phyloP scores from a whole-genome alignment of 768 basidiomycete genomes.

The Mycena haematopus region DNA sequence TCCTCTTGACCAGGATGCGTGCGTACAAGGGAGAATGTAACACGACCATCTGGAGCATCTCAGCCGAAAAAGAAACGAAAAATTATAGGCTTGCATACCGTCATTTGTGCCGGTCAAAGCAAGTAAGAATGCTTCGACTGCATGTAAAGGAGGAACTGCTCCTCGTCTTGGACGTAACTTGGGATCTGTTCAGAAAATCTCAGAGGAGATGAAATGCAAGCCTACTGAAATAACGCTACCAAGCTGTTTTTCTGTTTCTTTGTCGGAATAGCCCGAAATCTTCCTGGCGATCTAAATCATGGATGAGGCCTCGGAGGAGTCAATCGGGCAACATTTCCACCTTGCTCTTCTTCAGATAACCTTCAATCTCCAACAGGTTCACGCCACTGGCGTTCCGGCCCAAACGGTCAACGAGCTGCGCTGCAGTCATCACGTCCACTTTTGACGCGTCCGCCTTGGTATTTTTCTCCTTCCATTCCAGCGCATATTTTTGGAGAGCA shows the following conservation, averaged over 20 bases:
- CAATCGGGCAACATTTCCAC: conserved; percentile 41
- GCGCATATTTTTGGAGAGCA: conserved; percentile 64
- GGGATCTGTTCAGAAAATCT: conserved; percentile 24
- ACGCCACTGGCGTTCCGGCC: conserved; percentile 75
- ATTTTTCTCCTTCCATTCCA: conserved; percentile 57
- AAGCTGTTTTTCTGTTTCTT: conserved; percentile 51
- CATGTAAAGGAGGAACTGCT: conserved; percentile 77
- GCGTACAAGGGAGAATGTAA: conserved; percentile 61
- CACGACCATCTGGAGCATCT: conserved; percentile 68
- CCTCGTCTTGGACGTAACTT: conserved; percentile 39
- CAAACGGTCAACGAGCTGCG: conserved; percentile 66
- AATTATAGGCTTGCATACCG: conserved; percentile 47
- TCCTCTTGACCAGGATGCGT: conserved; percentile 43
- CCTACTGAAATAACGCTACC: conserved; percentile 38
- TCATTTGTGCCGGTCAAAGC: conserved; percentile 81
- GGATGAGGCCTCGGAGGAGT: too few species aligned
- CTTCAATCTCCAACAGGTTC: conserved; percentile 83
- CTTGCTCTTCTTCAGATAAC: conserved; percentile 85
- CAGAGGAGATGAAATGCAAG: too few species aligned
- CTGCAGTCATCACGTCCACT: conserved; percentile 71
- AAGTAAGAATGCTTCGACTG: conserved; percentile 78
- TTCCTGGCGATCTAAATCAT: conserved; percentile 67
- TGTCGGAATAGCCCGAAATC: conserved; percentile 85
- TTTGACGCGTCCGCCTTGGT: conserved; percentile 23
- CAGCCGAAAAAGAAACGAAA: not conserved